phyloP scores from a whole-genome alignment of 768 basidiomycete species.

The Boletus eberwhitei region DNA sequence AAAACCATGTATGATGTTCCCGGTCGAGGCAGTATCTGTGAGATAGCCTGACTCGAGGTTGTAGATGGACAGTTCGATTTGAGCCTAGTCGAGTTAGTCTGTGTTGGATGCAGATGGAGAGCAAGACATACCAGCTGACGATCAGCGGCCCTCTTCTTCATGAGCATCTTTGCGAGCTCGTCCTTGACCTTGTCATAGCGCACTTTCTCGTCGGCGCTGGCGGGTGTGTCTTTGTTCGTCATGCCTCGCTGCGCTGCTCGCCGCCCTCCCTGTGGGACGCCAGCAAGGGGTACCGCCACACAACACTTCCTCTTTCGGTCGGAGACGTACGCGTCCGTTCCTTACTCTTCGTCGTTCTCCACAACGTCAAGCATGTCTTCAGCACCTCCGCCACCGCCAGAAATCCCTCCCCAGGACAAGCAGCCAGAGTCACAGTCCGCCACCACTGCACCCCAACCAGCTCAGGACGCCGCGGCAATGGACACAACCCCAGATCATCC shows the following conservation, averaged over 20 bases:
- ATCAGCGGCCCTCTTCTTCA: constrained; percentile 72
- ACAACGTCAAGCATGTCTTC: constrained; percentile 47
- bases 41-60: constrained; percentile 74
- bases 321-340: constrained; percentile 26
- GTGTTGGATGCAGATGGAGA: not conserved
- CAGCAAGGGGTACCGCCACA: not conserved
- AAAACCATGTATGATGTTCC: constrained; percentile 86
- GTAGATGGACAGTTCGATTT: constrained; percentile 76
- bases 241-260: constrained; percentile 15
- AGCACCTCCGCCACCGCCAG: constrained; percentile 49
- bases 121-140: constrained; percentile 62
- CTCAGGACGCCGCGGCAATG: constrained; percentile 48
- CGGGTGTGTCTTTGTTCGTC: constrained; percentile 39
- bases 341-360: not conserved
- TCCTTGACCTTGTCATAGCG: constrained; percentile 72
- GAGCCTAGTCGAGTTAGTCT: constrained; percentile 45
- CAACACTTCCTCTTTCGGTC: constrained; percentile 25
- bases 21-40: constrained; percentile 76
- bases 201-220: constrained; percentile 63
- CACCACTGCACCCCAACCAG: constrained; percentile 27
- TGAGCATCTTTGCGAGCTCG: constrained; percentile 69
- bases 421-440: constrained; percentile 42
- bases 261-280: not conserved
- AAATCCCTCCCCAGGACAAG: constrained; percentile 44
- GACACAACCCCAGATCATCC: constrained; percentile 71